Percentiles rank a stretch among this genome's conserved stretches.
These are phyloP conservation scores for Pleurotus tuber-regium DNA, from an alignment of 768 basidiomycete species.

Conservation along the genomic window DNA sequence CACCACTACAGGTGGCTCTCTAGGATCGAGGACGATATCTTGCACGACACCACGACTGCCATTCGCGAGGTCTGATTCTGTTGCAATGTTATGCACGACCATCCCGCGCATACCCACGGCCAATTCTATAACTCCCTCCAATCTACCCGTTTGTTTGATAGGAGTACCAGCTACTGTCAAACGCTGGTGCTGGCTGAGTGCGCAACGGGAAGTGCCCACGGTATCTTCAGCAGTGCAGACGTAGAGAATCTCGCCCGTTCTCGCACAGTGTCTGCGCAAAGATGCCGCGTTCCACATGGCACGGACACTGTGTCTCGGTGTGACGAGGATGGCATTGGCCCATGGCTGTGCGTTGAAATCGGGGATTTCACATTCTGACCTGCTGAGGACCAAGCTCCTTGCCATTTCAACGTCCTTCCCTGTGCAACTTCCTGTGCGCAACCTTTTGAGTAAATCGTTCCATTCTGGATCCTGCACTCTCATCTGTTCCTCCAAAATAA, in stretches of 20 bases:
- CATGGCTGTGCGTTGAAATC: slow-evolving; percentile 28
- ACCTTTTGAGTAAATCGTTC: slow-evolving; percentile 23
- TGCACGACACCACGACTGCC: slow-evolving; percentile 18
- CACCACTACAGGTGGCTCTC: slow-evolving; percentile 18
- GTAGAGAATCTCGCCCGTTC: slow-evolving; percentile 20
- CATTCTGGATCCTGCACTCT: slow-evolving; percentile 27
- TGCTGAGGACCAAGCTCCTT: slow-evolving; percentile 19
- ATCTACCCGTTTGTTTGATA: background rate
- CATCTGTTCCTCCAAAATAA: slow-evolving; percentile 31
- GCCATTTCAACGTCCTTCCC: slow-evolving; percentile 27
- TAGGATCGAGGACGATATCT: slow-evolving; percentile 29
- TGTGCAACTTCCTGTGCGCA: slow-evolving; percentile 21
- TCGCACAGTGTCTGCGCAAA: slow-evolving; percentile 18
- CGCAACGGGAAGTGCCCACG: slow-evolving; percentile 8
- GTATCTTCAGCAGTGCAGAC: slow-evolving; percentile 28
- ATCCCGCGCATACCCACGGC: slow-evolving; percentile 31
- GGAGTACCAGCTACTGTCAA: background rate
- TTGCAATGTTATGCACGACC: no score
- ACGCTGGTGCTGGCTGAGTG: slow-evolving; percentile 11
- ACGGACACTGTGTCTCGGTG: slow-evolving; percentile 33
- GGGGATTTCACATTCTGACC: slow-evolving; percentile 14
- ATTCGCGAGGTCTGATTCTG: slow-evolving; percentile 11
- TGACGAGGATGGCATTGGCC: slow-evolving; percentile 31
- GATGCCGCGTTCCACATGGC: slow-evolving; percentile 33
- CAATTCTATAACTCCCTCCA: slow-evolving; percentile 20